Evolutionary conservation across 306 rosid species (phyloP).

Genomic region (Vigna trinervia): DNA sequence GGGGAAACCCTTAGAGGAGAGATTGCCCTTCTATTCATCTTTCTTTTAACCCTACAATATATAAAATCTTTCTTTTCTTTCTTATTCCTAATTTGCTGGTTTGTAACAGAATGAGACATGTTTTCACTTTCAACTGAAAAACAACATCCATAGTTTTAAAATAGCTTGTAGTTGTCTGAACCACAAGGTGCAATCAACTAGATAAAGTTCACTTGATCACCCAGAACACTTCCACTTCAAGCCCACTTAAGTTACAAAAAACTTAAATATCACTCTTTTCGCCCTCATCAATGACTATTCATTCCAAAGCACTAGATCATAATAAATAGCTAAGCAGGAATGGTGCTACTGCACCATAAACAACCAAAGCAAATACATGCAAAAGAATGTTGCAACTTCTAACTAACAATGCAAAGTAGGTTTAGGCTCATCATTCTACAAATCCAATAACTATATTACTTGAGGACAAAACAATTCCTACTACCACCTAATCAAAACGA

Average conservation of each 20-base stretch:
- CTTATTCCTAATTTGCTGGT: neutral
- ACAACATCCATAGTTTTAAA: slow-evolving; percentile 25
- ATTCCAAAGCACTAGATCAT: slow-evolving; percentile 30
- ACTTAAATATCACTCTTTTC: slow-evolving; percentile 4
- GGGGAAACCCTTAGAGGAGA: neutral
- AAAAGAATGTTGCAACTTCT: slow-evolving; percentile 36
- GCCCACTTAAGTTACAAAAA: slow-evolving; percentile 28
- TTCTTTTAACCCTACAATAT: neutral
- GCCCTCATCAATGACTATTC: slow-evolving; percentile 24
- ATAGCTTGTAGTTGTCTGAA: slow-evolving; percentile 22
- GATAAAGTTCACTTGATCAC: slow-evolving; percentile 25
- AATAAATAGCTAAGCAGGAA: slow-evolving; percentile 40
- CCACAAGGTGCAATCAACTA: slow-evolving; percentile 29
- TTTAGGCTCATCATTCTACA: slow-evolving; percentile 35
- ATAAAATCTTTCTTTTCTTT: neutral
- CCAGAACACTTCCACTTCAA: slow-evolving; percentile 28
- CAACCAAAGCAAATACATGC: slow-evolving; percentile 33
- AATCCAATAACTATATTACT: slow-evolving; percentile 29
- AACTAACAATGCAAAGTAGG: slow-evolving; percentile 19
- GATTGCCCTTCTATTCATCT: neutral
- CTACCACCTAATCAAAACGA: slow-evolving; percentile 29
- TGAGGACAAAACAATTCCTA: slow-evolving; percentile 26
- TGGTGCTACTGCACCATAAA: slow-evolving; percentile 38
- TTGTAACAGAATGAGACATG: neutral
- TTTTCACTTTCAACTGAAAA: slow-evolving; percentile 26